Percentiles rank a stretch among this genome's conserved stretches.
These are phyloP conservation scores for Xylariaceae sp. DNA, from an alignment of 2,329 filamentous ascomycete genomes.

Conservation along the genomic window DNA sequence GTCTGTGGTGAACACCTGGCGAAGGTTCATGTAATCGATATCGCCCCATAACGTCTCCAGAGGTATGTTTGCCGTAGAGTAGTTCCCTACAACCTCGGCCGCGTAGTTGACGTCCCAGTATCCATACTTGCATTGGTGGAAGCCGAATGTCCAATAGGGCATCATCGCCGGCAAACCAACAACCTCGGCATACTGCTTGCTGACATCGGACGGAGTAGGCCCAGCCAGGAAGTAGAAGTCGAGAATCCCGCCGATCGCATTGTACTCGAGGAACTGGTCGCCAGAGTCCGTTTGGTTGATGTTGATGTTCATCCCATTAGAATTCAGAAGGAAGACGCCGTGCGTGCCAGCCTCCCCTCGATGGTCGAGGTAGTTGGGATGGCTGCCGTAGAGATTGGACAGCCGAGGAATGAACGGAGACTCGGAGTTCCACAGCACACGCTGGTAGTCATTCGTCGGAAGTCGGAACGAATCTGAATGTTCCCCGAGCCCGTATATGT, in stretches of 20 bases:
- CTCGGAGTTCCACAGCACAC: slow-evolving; percentile 60
- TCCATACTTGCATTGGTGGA: slow-evolving; percentile 52
- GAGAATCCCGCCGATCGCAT: slow-evolving; percentile 62
- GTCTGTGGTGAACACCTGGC: slow-evolving; percentile 54
- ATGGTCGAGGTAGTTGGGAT: slow-evolving; percentile 65
- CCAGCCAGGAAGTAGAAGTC: slow-evolving; percentile 57
- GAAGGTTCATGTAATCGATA: slow-evolving; percentile 52
- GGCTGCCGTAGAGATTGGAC: slow-evolving; percentile 61
- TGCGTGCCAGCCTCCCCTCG: slow-evolving; percentile 47
- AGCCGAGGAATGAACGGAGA: slow-evolving; percentile 41
- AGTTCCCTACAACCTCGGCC: slow-evolving; percentile 56
- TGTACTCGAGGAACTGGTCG: slow-evolving; percentile 66
- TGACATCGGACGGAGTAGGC: slow-evolving; percentile 46
- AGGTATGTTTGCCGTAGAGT: slow-evolving; percentile 53
- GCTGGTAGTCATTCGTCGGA: slow-evolving; percentile 56
- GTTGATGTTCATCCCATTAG: slow-evolving; percentile 63
- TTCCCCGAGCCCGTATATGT: slow-evolving; percentile 64
- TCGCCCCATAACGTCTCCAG: slow-evolving; percentile 60
- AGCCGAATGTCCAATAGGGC: slow-evolving; percentile 52
- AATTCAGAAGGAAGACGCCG: slow-evolving; percentile 61
- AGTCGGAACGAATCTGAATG: slow-evolving; percentile 58
- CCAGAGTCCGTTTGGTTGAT: slow-evolving; percentile 33
- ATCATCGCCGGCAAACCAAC: slow-evolving; percentile 50
- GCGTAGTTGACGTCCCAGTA: slow-evolving; percentile 54
- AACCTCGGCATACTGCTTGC: slow-evolving; percentile 47